A percentile compares a stretch with the other conserved stretches of the same genome.
Evolutionary conservation across 257 asterid species (phyloP).

Genomic region (Ehretia macrophylla): DNA sequence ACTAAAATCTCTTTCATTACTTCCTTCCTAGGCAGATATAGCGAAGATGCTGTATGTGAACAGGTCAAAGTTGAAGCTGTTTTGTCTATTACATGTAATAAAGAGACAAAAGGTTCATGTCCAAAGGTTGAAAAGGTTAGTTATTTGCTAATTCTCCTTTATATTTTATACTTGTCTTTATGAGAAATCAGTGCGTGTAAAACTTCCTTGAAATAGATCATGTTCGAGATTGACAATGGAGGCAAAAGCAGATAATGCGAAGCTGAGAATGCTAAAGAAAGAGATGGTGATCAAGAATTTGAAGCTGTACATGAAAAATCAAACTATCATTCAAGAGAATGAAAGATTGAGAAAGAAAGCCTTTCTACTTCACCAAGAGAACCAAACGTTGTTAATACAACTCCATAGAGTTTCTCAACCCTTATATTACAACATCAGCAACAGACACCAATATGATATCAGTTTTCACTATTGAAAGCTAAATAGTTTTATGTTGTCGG

Average conservation of each 20-base stretch:
- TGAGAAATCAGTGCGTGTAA: background rate
- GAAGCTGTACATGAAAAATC: slow-evolving; percentile 33
- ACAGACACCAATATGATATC: no score
- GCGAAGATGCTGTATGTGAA: no score
- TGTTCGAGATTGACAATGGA: slow-evolving; percentile 11
- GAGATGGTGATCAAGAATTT: slow-evolving; percentile 28
- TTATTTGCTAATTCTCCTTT: background rate
- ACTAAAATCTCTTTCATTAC: no score
- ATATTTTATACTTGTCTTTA: no score
- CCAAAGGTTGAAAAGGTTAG: slow-evolving; percentile 10
- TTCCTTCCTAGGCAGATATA: no score
- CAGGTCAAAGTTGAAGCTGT: no score
- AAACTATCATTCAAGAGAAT: slow-evolving; percentile 34
- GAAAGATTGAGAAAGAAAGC: slow-evolving; percentile 26
- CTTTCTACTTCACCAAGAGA: slow-evolving; percentile 32
- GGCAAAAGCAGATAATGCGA: slow-evolving; percentile 14
- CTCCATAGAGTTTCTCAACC: slow-evolving; percentile 12
- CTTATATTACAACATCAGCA: background rate
- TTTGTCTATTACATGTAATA: no score
- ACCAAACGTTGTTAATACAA: slow-evolving; percentile 21
- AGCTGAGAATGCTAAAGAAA: slow-evolving; percentile 19
- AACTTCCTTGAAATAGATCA: background rate
- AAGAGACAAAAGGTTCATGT: slow-evolving; percentile 8
- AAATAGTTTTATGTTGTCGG: no score
- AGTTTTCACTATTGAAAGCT: no score